phyloP scores from a whole-genome alignment of 768 basidiomycete genomes.

The Rhizopogon vinicolor region DNA sequence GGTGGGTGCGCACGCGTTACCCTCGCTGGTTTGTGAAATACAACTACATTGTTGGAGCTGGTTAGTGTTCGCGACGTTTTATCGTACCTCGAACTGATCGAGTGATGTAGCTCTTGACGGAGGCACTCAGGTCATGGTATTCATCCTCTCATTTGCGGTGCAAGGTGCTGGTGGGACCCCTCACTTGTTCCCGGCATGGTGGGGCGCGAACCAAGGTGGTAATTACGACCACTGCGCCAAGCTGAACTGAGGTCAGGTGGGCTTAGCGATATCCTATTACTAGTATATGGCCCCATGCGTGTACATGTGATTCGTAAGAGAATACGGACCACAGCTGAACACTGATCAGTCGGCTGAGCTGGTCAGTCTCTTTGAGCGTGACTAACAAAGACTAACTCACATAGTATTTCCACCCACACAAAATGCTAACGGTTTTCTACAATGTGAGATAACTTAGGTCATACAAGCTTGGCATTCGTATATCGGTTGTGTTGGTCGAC shows the following conservation, averaged over 20 bases:
- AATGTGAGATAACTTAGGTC: too few species aligned
- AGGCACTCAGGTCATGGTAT: constrained; percentile 48
- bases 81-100: background rate
- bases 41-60: constrained; percentile 66
- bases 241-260: constrained; percentile 6
- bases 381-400: too few species aligned
- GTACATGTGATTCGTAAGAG: background rate
- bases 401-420: too few species aligned
- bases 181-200: constrained; percentile 52
- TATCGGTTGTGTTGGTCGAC: too few species aligned
- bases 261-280: background rate
- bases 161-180: constrained; percentile 46
- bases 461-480: too few species aligned
- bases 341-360: too few species aligned
- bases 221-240: constrained; percentile 27
- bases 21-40: constrained; percentile 67
- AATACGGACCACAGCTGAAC: background rate
- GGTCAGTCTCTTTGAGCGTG: too few species aligned
- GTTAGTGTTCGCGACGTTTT: constrained; percentile 10
- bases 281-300: background rate
- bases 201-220: constrained; percentile 53
- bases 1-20: constrained; percentile 52
- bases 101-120: constrained; percentile 28
- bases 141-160: constrained; percentile 46
- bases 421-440: too few species aligned